phyloP scores from a whole-genome alignment of 2,329 filamentous ascomycete genomes.

The Geosmithia flava region DNA sequence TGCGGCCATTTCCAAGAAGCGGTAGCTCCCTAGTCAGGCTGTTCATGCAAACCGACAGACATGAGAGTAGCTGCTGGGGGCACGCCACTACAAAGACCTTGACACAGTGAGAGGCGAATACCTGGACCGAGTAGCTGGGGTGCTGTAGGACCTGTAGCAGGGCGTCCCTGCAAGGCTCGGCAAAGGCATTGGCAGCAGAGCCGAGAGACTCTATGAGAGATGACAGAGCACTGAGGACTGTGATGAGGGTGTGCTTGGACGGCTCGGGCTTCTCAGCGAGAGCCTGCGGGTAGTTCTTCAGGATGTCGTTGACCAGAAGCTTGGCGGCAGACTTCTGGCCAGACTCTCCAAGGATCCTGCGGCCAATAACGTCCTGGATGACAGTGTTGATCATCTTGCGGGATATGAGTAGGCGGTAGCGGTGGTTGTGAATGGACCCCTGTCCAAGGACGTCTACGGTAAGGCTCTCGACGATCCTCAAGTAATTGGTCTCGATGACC shows the following conservation, averaged over 20 bases:
- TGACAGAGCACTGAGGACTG: constrained; percentile 65
- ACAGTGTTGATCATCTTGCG: constrained; percentile 76
- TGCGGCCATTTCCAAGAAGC: constrained; percentile 60
- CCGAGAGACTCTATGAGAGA: constrained; percentile 71
- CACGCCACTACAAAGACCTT: constrained; percentile 82
- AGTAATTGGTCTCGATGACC: constrained; percentile 72
- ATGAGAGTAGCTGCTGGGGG: constrained; percentile 81
- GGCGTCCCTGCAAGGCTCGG: constrained; percentile 75
- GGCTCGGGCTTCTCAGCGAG: constrained; percentile 81
- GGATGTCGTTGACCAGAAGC: constrained; percentile 69
- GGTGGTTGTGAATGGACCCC: constrained; percentile 64
- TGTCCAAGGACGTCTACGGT: constrained; percentile 71
- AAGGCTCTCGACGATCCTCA: constrained; percentile 68
- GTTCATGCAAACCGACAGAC: constrained; percentile 93
- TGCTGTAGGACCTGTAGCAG: constrained; percentile 85
- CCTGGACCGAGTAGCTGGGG: constrained; percentile 90
- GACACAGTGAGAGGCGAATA: constrained; percentile 76
- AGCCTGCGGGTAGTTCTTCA: constrained; percentile 90
- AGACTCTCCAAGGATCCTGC: constrained; percentile 74
- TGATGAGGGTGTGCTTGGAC: constrained; percentile 72
- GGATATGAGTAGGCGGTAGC: constrained; percentile 76
- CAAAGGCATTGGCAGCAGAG: constrained; percentile 66
- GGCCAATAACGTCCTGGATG: constrained; percentile 72
- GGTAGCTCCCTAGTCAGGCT: constrained; percentile 79
- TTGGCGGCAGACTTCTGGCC: constrained; percentile 76